Evolutionary conservation across 2,329 filamentous ascomycete species (phyloP), one percentile per base, ranked within the genome.

Genomic region (Plenodomus tracheiphilus): DNA sequence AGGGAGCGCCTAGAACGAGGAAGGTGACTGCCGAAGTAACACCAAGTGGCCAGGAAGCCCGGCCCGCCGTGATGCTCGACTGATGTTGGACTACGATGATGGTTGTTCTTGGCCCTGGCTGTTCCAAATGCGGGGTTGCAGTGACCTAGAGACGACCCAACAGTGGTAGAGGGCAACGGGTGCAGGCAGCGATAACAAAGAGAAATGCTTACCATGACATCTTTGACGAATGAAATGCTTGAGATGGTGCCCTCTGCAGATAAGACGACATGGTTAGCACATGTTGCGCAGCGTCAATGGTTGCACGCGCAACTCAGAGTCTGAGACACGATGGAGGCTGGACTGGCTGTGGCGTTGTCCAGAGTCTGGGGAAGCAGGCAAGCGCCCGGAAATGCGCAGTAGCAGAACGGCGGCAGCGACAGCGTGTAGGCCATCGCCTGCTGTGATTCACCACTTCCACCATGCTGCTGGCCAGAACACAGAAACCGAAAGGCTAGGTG

Each of bases 141-240:
- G 53, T 42, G 51, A 21, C 48, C 49, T 64, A 51, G 58, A 56
- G 54, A 55, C 55, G 56, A 62, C 28, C 6, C 4, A 8, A 32
- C 28, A 32, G 32, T 36, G 46, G 51, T 32, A 43, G 32, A 40
- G 30, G 17, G 47, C 32, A 18, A 48, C 54, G 53, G n/a, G 38
- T 35, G 37, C 39, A 46, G 16, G 40, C 32, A 20, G 49, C 54
- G 53, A 51, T 47, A 36, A 41, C 57, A 32, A 46, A 67, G 49
- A 59, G 16, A 18, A 19, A 15, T 18, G 35, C 35, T 82, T 84
- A 92, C 89, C 76, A 92, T 77, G 58, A 89, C 84, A 71, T 91
- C 86, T 75, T 89, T 89, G 74, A 92, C 89, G 74, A 92, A 92
- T 61, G 86, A 89, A 70, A 92, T 91, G 61, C 87, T 87, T 72